Evolutionary conservation across 2,329 filamentous ascomycete species (phyloP).

Genomic region (Colletotrichum liriopes): DNA sequence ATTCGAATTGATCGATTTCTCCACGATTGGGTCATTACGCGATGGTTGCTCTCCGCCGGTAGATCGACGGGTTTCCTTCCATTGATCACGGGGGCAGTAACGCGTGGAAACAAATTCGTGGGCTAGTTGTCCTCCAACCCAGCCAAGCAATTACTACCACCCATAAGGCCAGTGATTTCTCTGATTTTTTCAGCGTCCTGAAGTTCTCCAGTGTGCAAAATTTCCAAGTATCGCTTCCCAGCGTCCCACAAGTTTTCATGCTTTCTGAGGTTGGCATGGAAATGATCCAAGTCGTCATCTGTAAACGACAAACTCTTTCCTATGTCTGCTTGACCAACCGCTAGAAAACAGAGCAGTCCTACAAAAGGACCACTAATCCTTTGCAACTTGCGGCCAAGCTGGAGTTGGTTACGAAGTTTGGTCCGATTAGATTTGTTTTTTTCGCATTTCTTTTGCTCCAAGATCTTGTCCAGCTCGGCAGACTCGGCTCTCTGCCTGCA

Average conservation of each 20-base stretch:
- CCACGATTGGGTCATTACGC: no score
- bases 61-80: no score
- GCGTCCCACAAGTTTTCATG: not conserved
- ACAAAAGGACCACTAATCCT: not conserved
- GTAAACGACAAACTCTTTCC: not conserved
- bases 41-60: no score
- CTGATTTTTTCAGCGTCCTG: not conserved
- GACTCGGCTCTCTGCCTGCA: slow-evolving; percentile 1
- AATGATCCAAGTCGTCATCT: not conserved
- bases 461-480: not conserved
- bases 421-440: not conserved
- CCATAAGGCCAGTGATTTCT: not conserved
- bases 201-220: not conserved
- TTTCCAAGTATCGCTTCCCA: not conserved
- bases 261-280: not conserved
- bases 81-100: no score
- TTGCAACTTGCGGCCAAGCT: slow-evolving; percentile 2
- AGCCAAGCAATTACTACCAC: not conserved
- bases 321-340: not conserved
- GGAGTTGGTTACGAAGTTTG: slow-evolving; percentile 2
- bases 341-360: slow-evolving; percentile 3
- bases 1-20: no score
- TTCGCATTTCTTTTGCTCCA: not conserved
- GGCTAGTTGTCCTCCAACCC: not conserved
- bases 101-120: no score